Evolutionary conservation across 441 rosid species (phyloP).

Genomic region (Erysimum cheiri): DNA sequence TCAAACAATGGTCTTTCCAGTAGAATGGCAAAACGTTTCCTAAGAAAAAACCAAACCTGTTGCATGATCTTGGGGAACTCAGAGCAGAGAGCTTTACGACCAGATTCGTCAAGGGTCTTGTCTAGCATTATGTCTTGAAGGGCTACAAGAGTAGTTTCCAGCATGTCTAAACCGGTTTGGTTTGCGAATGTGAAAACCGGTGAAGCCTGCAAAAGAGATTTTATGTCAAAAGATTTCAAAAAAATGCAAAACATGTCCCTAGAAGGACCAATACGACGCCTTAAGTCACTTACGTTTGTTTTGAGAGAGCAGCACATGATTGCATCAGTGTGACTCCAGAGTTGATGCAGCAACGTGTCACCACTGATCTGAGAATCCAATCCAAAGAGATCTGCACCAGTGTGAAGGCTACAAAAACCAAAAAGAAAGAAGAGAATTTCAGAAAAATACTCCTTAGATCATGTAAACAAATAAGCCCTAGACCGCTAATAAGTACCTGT

Average conservation of each 20-base stretch:
- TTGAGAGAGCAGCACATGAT: slow-evolving; percentile 91
- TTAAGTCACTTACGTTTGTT: slow-evolving; percentile 58
- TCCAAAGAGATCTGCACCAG: slow-evolving; percentile 69
- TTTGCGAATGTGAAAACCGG: slow-evolving; percentile 90
- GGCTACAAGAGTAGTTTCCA: slow-evolving; percentile 89
- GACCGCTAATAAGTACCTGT: slow-evolving; percentile 55
- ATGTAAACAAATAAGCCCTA: neutral
- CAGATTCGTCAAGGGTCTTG: slow-evolving; percentile 82
- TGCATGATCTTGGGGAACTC: slow-evolving; percentile 94
- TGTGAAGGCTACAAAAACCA: slow-evolving; percentile 59
- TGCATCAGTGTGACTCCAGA: slow-evolving; percentile 89
- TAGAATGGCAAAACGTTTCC: neutral
- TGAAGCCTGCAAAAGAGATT: slow-evolving; percentile 60
- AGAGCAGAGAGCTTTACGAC: slow-evolving; percentile 73
- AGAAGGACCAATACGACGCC: neutral
- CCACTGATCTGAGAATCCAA: slow-evolving; percentile 55
- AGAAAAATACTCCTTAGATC: neutral
- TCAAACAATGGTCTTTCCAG: neutral
- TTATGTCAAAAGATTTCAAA: neutral
- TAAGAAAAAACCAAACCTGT: slow-evolving; percentile 55
- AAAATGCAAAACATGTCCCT: neutral
- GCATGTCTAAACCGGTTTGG: slow-evolving; percentile 98
- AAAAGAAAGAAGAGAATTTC: neutral
- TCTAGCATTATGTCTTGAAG: slow-evolving; percentile 95
- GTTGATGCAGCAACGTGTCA: slow-evolving; percentile 76